Evolutionary conservation across 768 basidiomycete genomes (phyloP).

Genomic region (Russula foetens): DNA sequence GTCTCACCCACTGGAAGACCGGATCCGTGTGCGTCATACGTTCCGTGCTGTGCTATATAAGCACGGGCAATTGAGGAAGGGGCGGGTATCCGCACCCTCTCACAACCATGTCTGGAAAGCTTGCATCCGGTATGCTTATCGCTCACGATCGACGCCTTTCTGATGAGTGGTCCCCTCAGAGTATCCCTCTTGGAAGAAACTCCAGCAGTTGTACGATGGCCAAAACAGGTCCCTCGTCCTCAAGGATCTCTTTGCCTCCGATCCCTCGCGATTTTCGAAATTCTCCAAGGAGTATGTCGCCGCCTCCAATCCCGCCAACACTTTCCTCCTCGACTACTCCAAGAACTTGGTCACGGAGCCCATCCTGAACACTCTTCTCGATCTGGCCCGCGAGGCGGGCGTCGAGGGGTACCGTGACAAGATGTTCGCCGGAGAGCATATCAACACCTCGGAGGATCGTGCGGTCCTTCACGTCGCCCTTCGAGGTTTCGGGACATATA

Average conservation of each 20-base stretch:
- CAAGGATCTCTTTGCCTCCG: slow-evolving; percentile 87
- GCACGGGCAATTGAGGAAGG: neutral
- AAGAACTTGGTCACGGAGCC: slow-evolving; percentile 91
- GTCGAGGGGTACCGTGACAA: slow-evolving; percentile 80
- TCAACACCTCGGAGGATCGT: slow-evolving; percentile 97
- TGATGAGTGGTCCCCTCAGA: slow-evolving; percentile 39
- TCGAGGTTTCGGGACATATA: slow-evolving; percentile 69
- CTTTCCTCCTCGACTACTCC: slow-evolving; percentile 91
- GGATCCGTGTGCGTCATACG: slow-evolving; percentile 11
- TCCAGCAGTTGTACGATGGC: slow-evolving; percentile 73
- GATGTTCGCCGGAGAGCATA: slow-evolving; percentile 95
- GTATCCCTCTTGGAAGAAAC: slow-evolving; percentile 85
- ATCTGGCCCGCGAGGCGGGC: slow-evolving; percentile 76
- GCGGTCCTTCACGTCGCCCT: slow-evolving; percentile 94
- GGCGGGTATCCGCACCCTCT: neutral
- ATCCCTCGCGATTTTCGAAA: slow-evolving; percentile 79
- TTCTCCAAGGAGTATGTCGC: slow-evolving; percentile 75
- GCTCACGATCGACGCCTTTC: neutral
- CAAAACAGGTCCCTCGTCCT: slow-evolving; percentile 70
- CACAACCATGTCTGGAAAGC: slow-evolving; percentile 18
- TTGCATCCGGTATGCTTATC: slow-evolving; percentile 19
- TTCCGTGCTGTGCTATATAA: neutral
- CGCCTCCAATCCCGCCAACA: slow-evolving; percentile 53
- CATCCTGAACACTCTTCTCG: slow-evolving; percentile 68
- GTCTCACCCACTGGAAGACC: neutral